Evolutionary conservation across 2,329 filamentous ascomycete genomes (phyloP).

Genomic region (Macrophomina phaseolina): DNA sequence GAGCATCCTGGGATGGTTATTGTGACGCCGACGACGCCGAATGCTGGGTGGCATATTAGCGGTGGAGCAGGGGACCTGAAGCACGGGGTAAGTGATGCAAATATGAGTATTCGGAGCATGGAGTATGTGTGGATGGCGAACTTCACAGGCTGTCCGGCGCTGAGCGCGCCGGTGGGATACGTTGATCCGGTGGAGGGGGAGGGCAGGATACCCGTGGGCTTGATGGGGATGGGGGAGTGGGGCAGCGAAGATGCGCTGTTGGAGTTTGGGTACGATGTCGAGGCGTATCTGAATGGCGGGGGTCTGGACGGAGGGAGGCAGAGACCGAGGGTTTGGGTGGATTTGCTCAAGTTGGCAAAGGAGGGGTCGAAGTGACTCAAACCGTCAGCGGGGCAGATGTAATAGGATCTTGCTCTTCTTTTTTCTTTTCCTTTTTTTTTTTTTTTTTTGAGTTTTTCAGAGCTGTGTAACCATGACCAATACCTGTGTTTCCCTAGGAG

Average conservation of each 20-base stretch:
- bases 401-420: too few relatives aligned
- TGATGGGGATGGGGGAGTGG: slow-evolving; percentile 63
- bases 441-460: too few relatives aligned
- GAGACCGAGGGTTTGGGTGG: slow-evolving; percentile 46
- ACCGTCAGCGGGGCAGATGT: too few relatives aligned
- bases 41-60: slow-evolving; percentile 73
- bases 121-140: slow-evolving; percentile 87
- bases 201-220: slow-evolving; percentile 61
- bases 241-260: slow-evolving; percentile 59
- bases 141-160: slow-evolving; percentile 76
- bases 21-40: slow-evolving; percentile 77
- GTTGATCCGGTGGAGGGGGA: slow-evolving; percentile 60
- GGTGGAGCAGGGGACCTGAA: slow-evolving; percentile 65
- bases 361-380: background rate
- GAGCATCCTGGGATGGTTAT: slow-evolving; percentile 77
- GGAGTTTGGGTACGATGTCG: slow-evolving; percentile 59
- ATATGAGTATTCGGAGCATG: slow-evolving; percentile 78
- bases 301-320: slow-evolving; percentile 41
- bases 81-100: slow-evolving; percentile 73
- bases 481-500: too few relatives aligned
- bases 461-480: too few relatives aligned
- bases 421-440: too few relatives aligned
- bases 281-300: slow-evolving; percentile 52
- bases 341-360: slow-evolving; percentile 42
- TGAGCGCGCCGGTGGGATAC: slow-evolving; percentile 78